A percentile compares a stretch with the other conserved stretches of the same genome.
Conservation (phyloP, 2,329 filamentous ascomycete species). For the Paecilomyces formosus region DNA sequence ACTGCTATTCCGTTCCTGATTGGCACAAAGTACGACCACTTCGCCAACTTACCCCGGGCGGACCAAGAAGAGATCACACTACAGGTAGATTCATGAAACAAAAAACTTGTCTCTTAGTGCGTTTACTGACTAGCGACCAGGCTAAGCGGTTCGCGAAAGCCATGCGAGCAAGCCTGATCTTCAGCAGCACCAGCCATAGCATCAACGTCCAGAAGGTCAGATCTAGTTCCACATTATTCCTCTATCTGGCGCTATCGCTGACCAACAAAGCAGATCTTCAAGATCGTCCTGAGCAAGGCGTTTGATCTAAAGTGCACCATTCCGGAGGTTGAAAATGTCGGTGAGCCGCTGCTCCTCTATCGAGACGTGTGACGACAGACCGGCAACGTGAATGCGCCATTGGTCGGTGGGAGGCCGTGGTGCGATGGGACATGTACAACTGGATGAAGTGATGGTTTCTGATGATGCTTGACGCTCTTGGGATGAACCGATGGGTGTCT, state of each 20-base stretch:
- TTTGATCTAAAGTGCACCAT: conserved; percentile 99
- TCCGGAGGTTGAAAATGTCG: conserved; percentile 96
- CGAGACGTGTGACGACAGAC: conserved; percentile 44
- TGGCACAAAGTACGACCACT: conserved; percentile 98
- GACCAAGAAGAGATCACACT: conserved; percentile 98
- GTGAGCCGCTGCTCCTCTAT: conserved; percentile 90
- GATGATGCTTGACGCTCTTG: conserved; percentile 10
- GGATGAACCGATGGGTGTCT: background rate
- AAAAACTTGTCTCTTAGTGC: background rate
- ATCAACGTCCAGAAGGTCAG: conserved; percentile 98
- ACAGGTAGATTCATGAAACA: conserved; percentile 52
- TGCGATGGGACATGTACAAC: conserved; percentile 24
- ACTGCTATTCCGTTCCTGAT: conserved; percentile 98
- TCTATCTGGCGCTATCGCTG: background rate
- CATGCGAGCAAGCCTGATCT: conserved; percentile 96
- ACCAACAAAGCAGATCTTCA: conserved; percentile 73
- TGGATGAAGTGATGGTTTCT: conserved; percentile 29
- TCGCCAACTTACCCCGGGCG: conserved; percentile 95
- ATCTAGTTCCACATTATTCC: background rate
- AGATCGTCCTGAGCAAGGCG: conserved; percentile 96
- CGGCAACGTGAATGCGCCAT: conserved; percentile 13
- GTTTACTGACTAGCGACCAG: conserved; percentile 39
- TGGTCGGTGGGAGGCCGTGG: conserved; percentile 7
- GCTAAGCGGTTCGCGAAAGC: conserved; percentile 94
- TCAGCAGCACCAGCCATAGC: conserved; percentile 97